Conservation (phyloP, 2,329 filamentous ascomycete species). For the Teratosphaeria gauchensis region DNA sequence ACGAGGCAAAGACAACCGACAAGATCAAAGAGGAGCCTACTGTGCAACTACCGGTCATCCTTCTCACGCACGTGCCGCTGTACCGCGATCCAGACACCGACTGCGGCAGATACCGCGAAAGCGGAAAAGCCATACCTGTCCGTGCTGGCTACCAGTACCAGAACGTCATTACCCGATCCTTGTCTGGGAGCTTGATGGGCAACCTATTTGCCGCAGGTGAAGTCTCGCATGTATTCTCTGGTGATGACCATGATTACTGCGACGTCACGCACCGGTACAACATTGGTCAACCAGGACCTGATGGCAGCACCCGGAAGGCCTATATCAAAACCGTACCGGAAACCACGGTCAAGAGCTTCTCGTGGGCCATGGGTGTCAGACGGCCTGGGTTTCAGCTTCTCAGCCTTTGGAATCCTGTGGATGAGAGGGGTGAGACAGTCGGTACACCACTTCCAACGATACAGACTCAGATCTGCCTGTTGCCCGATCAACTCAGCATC, state of each 20-base stretch:
- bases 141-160: conserved; percentile 87
- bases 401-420: conserved; percentile 86
- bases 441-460: conserved; percentile 47
- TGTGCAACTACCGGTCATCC: conserved; percentile 68
- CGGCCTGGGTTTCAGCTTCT: conserved; percentile 79
- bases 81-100: conserved; percentile 74
- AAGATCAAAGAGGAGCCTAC: conserved; percentile 5
- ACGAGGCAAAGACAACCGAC: conserved; percentile 15
- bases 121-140: conserved; percentile 73
- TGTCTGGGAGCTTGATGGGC: conserved; percentile 66
- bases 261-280: conserved; percentile 63
- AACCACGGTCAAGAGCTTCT: conserved; percentile 91
- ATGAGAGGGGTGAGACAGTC: conserved; percentile 33
- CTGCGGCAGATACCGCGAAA: conserved; percentile 79
- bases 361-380: conserved; percentile 91
- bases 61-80: conserved; percentile 84
- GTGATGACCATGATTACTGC: conserved; percentile 97
- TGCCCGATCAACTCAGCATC: conserved; percentile 78
- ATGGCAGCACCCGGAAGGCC: conserved; percentile 31
- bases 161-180: conserved; percentile 71
- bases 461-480: conserved; percentile 80
- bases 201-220: conserved; percentile 56
- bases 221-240: conserved; percentile 78
- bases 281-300: conserved; percentile 4
- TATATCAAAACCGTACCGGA: conserved; percentile 46